These are phyloP conservation scores for Acanthamoeba healyi DNA, from an alignment of 208 protist species.

Conservation along the genomic window DNA sequence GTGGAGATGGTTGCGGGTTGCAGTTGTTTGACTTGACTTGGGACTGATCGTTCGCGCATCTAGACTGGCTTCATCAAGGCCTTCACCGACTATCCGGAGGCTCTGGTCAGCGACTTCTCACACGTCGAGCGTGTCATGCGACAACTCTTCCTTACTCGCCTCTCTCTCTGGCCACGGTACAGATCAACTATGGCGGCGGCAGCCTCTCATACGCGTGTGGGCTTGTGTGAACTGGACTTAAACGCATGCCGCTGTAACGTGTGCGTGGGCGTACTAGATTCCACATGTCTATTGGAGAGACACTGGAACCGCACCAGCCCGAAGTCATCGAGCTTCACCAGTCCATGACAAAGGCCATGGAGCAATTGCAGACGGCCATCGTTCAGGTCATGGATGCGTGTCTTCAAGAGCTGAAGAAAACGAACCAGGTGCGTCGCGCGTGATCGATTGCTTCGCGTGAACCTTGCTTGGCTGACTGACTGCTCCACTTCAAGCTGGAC, in stretches of 20 bases:
- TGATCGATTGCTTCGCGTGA: not conserved
- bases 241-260: no score
- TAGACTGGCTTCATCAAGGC: constrained; percentile 76
- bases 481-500: not conserved
- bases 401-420: constrained; percentile 64
- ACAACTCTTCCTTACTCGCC: constrained; percentile 12
- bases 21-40: not conserved
- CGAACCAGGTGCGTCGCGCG: constrained; percentile 39
- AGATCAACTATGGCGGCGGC: not conserved
- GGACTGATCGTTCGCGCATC: not conserved
- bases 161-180: constrained; percentile 57
- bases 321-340: constrained; percentile 63
- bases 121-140: constrained; percentile 46
- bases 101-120: constrained; percentile 36
- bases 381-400: constrained; percentile 72
- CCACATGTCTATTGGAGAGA: constrained; percentile 26
- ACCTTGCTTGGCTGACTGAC: not conserved
- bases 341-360: constrained; percentile 59
- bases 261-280: not conserved
- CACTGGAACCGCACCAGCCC: constrained; percentile 52
- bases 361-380: constrained; percentile 68
- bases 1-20: no score
- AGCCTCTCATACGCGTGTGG: not conserved
- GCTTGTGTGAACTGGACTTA: no score
- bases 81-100: constrained; percentile 62